Percentiles rank a stretch among this genome's conserved stretches.
These are phyloP conservation scores for Curvularia lunata DNA, from an alignment of 2,329 filamentous ascomycete genomes.

Conservation along the genomic window DNA sequence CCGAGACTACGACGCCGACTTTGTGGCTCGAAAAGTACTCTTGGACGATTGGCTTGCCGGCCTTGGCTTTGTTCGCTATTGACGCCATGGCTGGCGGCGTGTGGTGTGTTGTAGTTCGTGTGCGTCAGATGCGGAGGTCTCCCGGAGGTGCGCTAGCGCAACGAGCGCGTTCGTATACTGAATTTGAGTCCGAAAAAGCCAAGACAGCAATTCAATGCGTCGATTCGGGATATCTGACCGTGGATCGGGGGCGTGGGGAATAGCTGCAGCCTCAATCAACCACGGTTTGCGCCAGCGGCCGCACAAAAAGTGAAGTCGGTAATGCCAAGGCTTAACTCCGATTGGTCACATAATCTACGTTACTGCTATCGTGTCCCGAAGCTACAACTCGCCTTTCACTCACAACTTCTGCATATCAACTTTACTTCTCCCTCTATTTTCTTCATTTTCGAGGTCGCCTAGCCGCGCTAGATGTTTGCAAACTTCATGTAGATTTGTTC, in stretches of 20 bases:
- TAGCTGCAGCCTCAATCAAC: conserved; percentile 21
- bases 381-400: conserved; percentile 16
- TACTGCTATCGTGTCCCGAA: conserved; percentile 40
- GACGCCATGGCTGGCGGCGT: conserved; percentile 29
- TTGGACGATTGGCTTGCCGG: conserved; percentile 33
- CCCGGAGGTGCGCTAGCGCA: conserved; percentile 12
- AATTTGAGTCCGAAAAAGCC: not conserved
- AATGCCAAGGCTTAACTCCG: conserved; percentile 36
- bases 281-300: not conserved
- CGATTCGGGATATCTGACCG: conserved; percentile 1
- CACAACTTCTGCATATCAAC: conserved; percentile 19
- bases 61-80: conserved; percentile 27
- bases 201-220: conserved; percentile 33
- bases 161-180: not conserved
- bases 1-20: conserved; percentile 74
- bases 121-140: conserved; percentile 20
- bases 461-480: conserved; percentile 4
- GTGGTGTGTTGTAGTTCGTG: conserved; percentile 9
- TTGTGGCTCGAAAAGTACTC: conserved; percentile 39
- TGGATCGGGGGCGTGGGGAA: conserved; percentile 7
- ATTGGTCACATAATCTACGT: conserved; percentile 33
- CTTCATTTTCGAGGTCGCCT: conserved; percentile 12
- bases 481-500: conserved; percentile 25
- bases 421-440: conserved; percentile 5
- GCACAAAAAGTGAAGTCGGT: conserved; percentile 31